A percentile compares a stretch with the other conserved stretches of the same genome.
phyloP scores from a whole-genome alignment of 345 rosid genomes.

The Rhizophora apiculata region DNA sequence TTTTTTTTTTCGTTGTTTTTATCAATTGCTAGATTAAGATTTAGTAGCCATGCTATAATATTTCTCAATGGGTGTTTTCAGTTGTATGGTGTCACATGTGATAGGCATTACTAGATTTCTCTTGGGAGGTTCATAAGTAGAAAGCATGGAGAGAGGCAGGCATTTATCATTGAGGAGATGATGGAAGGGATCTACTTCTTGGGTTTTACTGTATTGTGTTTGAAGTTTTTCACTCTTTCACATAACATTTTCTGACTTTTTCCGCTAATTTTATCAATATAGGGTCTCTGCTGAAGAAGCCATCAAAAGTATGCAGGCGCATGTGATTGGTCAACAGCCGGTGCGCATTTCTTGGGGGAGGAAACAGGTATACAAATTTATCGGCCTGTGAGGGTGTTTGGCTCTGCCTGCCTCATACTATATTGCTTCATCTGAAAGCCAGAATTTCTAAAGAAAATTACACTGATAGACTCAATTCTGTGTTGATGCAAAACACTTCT shows the following conservation, averaged over 20 bases:
- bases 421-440: conserved; percentile 8
- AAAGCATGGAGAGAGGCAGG: conserved; percentile 14
- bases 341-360: conserved; percentile 84
- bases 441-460: background rate
- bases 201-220: background rate
- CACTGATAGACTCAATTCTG: too few relatives aligned
- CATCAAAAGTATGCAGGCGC: conserved; percentile 83
- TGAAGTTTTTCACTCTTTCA: background rate
- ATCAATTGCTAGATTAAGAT: too few relatives aligned
- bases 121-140: conserved; percentile 19
- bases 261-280: background rate
- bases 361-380: conserved; percentile 56
- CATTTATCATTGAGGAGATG: conserved; percentile 4
- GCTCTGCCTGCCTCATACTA: background rate
- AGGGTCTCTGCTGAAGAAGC: conserved; percentile 95
- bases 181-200: conserved; percentile 2
- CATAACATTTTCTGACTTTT: background rate
- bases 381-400: conserved; percentile 6
- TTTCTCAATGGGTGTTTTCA: too few relatives aligned
- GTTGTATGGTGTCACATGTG: background rate
- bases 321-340: conserved; percentile 82
- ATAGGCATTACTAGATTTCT: conserved; percentile 9
- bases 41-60: too few relatives aligned
- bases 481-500: too few relatives aligned
- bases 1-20: too few relatives aligned